A percentile compares a stretch with the other conserved stretches of the same genome.
Conservation (phyloP, 208 protist genomes). For the Acanthamoeba lenticulata region DNA sequence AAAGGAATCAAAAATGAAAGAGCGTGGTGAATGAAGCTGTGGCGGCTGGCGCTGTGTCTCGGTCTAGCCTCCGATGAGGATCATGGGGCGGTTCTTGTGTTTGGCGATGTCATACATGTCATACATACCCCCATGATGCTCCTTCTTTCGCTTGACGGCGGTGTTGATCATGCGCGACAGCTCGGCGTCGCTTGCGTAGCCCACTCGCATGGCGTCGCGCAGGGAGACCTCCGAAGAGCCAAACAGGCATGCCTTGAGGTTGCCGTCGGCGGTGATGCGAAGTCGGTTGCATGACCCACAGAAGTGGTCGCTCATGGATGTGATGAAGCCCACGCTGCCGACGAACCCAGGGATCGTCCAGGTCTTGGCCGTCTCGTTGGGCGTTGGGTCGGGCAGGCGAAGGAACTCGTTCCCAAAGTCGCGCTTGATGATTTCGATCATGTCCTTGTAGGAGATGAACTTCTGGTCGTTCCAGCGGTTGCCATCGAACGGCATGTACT, state of each 20-base stretch:
- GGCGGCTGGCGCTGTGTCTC: no score
- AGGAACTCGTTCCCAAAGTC: slow-evolving; percentile 45
- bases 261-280: slow-evolving; percentile 87
- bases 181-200: slow-evolving; percentile 25
- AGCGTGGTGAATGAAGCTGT: not conserved
- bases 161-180: slow-evolving; percentile 67
- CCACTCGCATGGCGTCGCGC: slow-evolving; percentile 81
- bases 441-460: slow-evolving; percentile 82
- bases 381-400: slow-evolving; percentile 5
- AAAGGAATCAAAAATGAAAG: not conserved
- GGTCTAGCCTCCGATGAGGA: slow-evolving; percentile 88
- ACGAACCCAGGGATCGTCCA: slow-evolving; percentile 68
- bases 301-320: slow-evolving; percentile 90
- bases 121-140: slow-evolving; percentile 85
- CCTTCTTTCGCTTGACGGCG: slow-evolving; percentile 85
- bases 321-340: slow-evolving; percentile 87
- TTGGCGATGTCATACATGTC: slow-evolving; percentile 81
- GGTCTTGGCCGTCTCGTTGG: slow-evolving; percentile 83
- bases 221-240: slow-evolving; percentile 83
- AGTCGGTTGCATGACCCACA: slow-evolving; percentile 89
- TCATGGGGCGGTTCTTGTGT: slow-evolving; percentile 88
- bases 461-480: slow-evolving; percentile 86
- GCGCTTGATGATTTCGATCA: slow-evolving; percentile 78
- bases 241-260: slow-evolving; percentile 90
- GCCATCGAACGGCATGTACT: slow-evolving; percentile 90